phyloP scores from a whole-genome alignment of 257 asterid genomes.

The Craterostigma plantagineum region DNA sequence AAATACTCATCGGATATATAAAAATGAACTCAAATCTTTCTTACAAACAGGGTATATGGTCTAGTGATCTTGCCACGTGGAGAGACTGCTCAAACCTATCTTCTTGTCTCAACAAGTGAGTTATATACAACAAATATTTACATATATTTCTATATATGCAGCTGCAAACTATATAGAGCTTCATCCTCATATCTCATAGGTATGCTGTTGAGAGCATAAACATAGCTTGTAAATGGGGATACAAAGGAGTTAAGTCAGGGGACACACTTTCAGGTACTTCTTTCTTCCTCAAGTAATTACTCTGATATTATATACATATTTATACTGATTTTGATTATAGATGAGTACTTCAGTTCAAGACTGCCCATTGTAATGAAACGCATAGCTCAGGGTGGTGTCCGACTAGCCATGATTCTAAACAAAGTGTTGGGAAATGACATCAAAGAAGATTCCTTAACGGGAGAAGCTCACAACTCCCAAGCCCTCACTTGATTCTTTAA shows the following conservation, averaged over 20 bases:
- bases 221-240: conserved; percentile 82
- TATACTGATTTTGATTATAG: conserved; percentile 11
- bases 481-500: too few species aligned
- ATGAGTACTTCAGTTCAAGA: conserved; percentile 62
- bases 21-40: too few species aligned
- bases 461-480: too few species aligned
- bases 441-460: conserved; percentile 10
- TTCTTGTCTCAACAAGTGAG: conserved; percentile 62
- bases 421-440: conserved; percentile 23
- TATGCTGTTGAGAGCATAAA: conserved; percentile 69
- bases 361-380: conserved; percentile 66
- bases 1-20: not conserved
- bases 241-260: conserved; percentile 61
- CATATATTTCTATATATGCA: too few species aligned
- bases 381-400: conserved; percentile 88
- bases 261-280: conserved; percentile 59
- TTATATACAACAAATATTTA: too few species aligned
- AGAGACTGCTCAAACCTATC: conserved; percentile 34
- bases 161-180: too few species aligned
- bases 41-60: conserved; percentile 58
- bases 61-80: conserved; percentile 53
- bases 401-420: conserved; percentile 71
- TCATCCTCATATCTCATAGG: conserved; percentile 22
- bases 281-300: not conserved
- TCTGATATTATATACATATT: not conserved